Evolutionary conservation across 2,329 filamentous ascomycete species (phyloP).

Genomic region (Sordariomycetes sp.): DNA sequence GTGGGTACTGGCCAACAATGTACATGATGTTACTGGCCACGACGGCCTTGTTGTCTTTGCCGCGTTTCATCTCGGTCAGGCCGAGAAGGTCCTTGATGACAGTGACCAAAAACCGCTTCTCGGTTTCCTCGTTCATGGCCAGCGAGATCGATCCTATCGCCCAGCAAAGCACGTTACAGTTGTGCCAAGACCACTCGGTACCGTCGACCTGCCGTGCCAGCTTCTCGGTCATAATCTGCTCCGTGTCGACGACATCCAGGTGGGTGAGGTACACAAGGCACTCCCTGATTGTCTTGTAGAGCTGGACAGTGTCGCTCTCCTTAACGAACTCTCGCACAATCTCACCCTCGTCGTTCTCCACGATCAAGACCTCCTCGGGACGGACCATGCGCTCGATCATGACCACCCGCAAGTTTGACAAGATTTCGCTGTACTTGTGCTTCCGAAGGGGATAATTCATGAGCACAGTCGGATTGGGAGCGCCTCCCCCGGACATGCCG

Average conservation of each 20-base stretch:
- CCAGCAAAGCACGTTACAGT: slow-evolving; percentile 99
- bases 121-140: slow-evolving; percentile 98
- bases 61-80: slow-evolving; percentile 97
- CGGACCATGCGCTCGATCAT: slow-evolving; percentile 99
- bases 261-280: slow-evolving; percentile 96
- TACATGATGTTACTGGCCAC: slow-evolving; percentile 99
- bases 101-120: slow-evolving; percentile 96
- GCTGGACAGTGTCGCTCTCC: slow-evolving; percentile 96
- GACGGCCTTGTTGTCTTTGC: slow-evolving; percentile 98
- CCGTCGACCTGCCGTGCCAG: slow-evolving; percentile 91
- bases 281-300: slow-evolving; percentile 98
- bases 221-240: slow-evolving; percentile 99
- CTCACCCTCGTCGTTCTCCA: slow-evolving; percentile 99
- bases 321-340: slow-evolving; percentile 99
- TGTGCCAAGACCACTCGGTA: slow-evolving; percentile 97
- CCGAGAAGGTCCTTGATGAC: slow-evolving; percentile 98
- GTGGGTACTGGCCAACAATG: slow-evolving; percentile 96
- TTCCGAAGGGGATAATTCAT: slow-evolving; percentile 90
- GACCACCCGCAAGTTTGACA: slow-evolving; percentile 88
- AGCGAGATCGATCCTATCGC: slow-evolving; percentile 97
- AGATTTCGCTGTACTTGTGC: slow-evolving; percentile 92
- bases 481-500: slow-evolving; percentile 67
- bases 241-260: slow-evolving; percentile 92
- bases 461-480: slow-evolving; percentile 75
- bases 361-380: slow-evolving; percentile 93